These are phyloP conservation scores for Xylariaceae sp. DNA, from an alignment of 2,329 filamentous ascomycete genomes.

Conservation along the genomic window DNA sequence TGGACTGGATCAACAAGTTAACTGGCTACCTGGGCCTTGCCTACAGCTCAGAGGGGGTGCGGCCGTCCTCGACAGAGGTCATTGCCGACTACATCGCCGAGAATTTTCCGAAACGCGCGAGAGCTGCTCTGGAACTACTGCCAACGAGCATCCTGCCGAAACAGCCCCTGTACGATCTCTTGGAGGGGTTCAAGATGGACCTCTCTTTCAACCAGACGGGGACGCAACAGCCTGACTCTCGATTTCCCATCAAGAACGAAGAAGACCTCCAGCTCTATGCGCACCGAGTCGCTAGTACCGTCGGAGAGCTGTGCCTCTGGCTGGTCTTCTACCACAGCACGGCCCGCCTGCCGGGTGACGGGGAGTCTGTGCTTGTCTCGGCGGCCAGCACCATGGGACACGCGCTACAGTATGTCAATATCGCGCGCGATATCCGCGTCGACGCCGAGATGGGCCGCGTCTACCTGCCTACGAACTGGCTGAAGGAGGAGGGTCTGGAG, in stretches of 20 bases:
- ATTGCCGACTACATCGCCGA: conserved; percentile 30
- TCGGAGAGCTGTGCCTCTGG: conserved; percentile 61
- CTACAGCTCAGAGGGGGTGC: conserved; percentile 30
- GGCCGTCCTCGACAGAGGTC: conserved; percentile 14
- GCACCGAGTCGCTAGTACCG: conserved; percentile 62
- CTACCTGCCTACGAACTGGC: conserved; percentile 60
- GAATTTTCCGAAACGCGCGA: conserved; percentile 44
- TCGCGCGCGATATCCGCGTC: conserved; percentile 63
- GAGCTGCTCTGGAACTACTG: conserved; percentile 50
- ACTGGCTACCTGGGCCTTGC: conserved; percentile 47
- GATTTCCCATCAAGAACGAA: conserved; percentile 51
- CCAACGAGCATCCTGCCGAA: conserved; percentile 49
- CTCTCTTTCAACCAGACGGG: conserved; percentile 39
- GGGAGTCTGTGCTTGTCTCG: conserved; percentile 37
- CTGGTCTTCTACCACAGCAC: conserved; percentile 54
- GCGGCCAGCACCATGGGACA: conserved; percentile 62
- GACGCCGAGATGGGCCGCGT: conserved; percentile 60
- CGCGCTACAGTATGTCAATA: conserved; percentile 71
- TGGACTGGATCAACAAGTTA: conserved; percentile 51
- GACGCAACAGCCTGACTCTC: conserved; percentile 1
- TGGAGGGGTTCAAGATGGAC: conserved; percentile 64
- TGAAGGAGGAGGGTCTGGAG: conserved; percentile 48
- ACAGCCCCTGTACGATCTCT: conserved; percentile 53
- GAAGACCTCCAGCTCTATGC: conserved; percentile 55
- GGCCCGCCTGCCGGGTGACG: conserved; percentile 19